A percentile compares a stretch with the other conserved stretches of the same genome.
These are phyloP conservation scores for Rhododendron vialii DNA, from an alignment of 148 eudicot genomes.

Conservation along the genomic window DNA sequence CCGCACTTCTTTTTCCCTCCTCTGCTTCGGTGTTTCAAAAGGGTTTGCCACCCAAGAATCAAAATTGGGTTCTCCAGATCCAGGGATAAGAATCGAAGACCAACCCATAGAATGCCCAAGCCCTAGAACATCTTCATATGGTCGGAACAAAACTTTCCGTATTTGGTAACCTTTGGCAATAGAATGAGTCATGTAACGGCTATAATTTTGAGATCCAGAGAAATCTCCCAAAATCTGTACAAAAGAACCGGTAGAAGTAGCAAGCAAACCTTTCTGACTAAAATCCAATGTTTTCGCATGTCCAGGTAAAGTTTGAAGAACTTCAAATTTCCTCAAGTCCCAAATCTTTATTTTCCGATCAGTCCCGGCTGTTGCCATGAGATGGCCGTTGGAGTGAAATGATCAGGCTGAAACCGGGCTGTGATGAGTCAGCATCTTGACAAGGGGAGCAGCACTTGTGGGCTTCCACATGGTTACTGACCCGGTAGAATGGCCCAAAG, in stretches of 20 bases:
- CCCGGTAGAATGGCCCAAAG: slow-evolving; percentile 64
- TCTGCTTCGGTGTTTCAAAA: slow-evolving; percentile 64
- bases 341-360: slow-evolving; percentile 77
- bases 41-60: slow-evolving; percentile 87
- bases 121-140: slow-evolving; percentile 81
- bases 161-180: slow-evolving; percentile 79
- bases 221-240: slow-evolving; percentile 52
- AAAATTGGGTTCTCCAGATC: slow-evolving; percentile 90
- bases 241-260: slow-evolving; percentile 53
- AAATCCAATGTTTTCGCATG: slow-evolving; percentile 64
- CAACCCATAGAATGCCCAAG: slow-evolving; percentile 86
- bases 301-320: slow-evolving; percentile 55
- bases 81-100: slow-evolving; percentile 80
- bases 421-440: slow-evolving; percentile 72
- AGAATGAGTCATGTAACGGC: slow-evolving; percentile 66
- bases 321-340: slow-evolving; percentile 73
- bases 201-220: slow-evolving; percentile 48
- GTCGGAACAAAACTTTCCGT: slow-evolving; percentile 51
- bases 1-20: slow-evolving; percentile 73
- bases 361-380: slow-evolving; percentile 79
- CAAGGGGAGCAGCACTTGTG: slow-evolving; percentile 58
- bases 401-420: slow-evolving; percentile 67
- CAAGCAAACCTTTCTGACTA: slow-evolving; percentile 80
- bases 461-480: slow-evolving; percentile 87
- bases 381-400: slow-evolving; percentile 68